Percentiles rank a stretch among this genome's conserved stretches.
These are phyloP conservation scores for Xylaria sp. DNA, from an alignment of 2,329 filamentous ascomycete species.

Conservation along the genomic window DNA sequence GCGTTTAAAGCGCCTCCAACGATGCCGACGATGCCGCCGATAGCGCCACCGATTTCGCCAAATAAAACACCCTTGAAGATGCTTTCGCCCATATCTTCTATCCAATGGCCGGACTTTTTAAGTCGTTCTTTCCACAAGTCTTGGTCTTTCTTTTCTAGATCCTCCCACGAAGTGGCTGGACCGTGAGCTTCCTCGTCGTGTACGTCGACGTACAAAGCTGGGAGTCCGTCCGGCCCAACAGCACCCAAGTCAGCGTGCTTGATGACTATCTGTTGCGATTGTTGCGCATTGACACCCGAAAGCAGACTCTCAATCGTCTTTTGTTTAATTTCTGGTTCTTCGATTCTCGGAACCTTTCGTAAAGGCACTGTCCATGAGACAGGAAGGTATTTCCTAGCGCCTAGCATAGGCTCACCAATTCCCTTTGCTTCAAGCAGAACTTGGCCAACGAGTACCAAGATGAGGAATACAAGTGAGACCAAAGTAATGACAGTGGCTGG, in stretches of 20 bases:
- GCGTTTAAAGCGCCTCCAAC: constrained; percentile 44
- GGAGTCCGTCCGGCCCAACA: constrained; percentile 33
- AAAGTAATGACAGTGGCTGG: constrained; percentile 58
- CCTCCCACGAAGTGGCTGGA: constrained; percentile 70
- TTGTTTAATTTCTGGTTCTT: constrained; percentile 7
- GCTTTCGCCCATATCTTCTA: constrained; percentile 76
- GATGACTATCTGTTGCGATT: constrained; percentile 48
- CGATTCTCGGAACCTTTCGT: constrained; percentile 41
- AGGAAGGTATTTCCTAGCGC: constrained; percentile 62
- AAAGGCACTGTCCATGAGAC: constrained; percentile 39
- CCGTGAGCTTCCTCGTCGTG: constrained; percentile 56
- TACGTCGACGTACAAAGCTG: constrained; percentile 48
- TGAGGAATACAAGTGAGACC: constrained; percentile 60
- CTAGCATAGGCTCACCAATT: constrained; percentile 59
- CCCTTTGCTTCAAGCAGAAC: constrained; percentile 69
- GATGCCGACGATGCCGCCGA: constrained; percentile 59
- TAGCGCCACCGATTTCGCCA: constrained; percentile 69
- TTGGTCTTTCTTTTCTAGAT: constrained; percentile 67
- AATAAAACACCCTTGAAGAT: constrained; percentile 81
- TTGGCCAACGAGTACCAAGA: constrained; percentile 67
- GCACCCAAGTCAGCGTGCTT: constrained; percentile 37
- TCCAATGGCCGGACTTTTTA: constrained; percentile 75
- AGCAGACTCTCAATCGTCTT: constrained; percentile 44
- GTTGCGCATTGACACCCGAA: constrained; percentile 40
- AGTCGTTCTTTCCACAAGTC: constrained; percentile 72